Conservation (phyloP, 371 early-diverging fungal species). For the Gilbertella persicaria region DNA sequence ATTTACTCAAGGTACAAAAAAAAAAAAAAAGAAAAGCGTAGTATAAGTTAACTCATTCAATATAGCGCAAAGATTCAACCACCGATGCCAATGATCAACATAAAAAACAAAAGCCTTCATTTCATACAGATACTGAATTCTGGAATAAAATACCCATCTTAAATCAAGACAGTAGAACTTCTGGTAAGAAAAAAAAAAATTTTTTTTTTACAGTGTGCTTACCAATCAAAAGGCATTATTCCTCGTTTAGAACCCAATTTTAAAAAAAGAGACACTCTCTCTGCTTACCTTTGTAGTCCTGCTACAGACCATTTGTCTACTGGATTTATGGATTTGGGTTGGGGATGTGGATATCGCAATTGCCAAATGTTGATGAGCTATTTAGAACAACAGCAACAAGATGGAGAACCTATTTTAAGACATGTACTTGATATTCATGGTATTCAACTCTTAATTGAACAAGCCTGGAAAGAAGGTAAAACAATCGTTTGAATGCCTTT, state of each 20-base stretch:
- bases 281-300: conserved; percentile 48
- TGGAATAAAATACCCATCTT: conserved; percentile 33
- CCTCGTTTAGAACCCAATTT: conserved; percentile 46
- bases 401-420: conserved; percentile 30
- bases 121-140: conserved; percentile 30
- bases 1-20: conserved; percentile 1
- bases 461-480: conserved; percentile 65
- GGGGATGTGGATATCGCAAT: conserved; percentile 82
- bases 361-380: conserved; percentile 71
- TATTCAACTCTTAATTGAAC: conserved; percentile 65
- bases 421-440: conserved; percentile 52
- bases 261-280: conserved; percentile 29
- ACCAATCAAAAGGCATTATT: conserved; percentile 38
- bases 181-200: conserved; percentile 24
- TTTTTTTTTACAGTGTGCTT: background rate
- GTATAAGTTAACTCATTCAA: no score
- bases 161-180: conserved; percentile 32
- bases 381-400: conserved; percentile 38
- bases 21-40: background rate
- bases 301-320: conserved; percentile 48
- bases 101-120: conserved; percentile 6
- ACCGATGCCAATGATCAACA: conserved; percentile 1
- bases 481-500: background rate
- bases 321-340: conserved; percentile 60
- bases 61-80: background rate